These are phyloP conservation scores for Serendipita vermifera DNA, from an alignment of 768 basidiomycete species.

Conservation along the genomic window DNA sequence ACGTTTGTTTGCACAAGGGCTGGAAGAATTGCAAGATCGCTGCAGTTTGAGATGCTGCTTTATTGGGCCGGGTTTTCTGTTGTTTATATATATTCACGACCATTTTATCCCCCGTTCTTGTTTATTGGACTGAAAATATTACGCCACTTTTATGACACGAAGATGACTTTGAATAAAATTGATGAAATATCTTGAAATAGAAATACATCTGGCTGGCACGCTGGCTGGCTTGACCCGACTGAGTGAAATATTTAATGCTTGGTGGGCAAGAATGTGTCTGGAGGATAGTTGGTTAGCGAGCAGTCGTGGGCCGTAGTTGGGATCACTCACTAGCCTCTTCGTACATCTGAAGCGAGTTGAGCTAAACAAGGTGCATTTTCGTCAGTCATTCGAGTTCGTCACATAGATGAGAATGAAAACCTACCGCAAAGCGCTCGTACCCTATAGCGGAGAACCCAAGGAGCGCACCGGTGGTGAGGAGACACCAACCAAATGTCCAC, in stretches of 20 bases:
- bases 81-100: too few relatives aligned
- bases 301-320: not conserved
- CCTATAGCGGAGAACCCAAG: constrained; percentile 72
- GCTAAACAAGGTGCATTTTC: constrained; percentile 25
- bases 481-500: constrained; percentile 78
- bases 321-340: constrained; percentile 52
- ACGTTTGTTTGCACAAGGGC: too few relatives aligned
- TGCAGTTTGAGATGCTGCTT: too few relatives aligned
- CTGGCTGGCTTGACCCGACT: not conserved
- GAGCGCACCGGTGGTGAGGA: constrained; percentile 62
- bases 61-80: too few relatives aligned
- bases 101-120: too few relatives aligned
- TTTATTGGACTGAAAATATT: too few relatives aligned
- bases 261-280: constrained; percentile 18
- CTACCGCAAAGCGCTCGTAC: constrained; percentile 69
- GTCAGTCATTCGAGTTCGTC: not conserved
- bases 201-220: too few relatives aligned
- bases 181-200: too few relatives aligned
- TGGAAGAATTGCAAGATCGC: too few relatives aligned
- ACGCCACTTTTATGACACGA: too few relatives aligned
- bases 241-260: constrained; percentile 9
- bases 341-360: constrained; percentile 46
- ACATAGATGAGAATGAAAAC: constrained; percentile 12
- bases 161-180: too few relatives aligned
- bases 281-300: not conserved